Evolutionary conservation across 257 asterid genomes (phyloP).

Genomic region (Anisodus acutangulus): DNA sequence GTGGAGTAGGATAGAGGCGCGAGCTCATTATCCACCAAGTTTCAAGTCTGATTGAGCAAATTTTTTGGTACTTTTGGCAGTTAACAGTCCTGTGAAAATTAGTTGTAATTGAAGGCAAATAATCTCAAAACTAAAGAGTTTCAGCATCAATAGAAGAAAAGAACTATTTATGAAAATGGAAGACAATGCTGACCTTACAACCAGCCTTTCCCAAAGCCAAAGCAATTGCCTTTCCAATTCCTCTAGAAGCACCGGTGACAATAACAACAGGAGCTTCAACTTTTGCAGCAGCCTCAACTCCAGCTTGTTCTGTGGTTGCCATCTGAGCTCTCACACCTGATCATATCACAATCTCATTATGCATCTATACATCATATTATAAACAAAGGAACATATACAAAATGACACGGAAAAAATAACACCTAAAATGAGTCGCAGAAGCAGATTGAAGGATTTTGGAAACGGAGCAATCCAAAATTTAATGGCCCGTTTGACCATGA

Average conservation of each 20-base stretch:
- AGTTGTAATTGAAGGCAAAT: background rate
- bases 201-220: conserved; percentile 41
- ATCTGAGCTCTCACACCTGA: conserved; percentile 33
- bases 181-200: conserved; percentile 34
- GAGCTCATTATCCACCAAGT: background rate
- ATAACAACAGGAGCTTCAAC: conserved; percentile 37
- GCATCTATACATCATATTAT: background rate
- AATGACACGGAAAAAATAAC: background rate
- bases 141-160: background rate
- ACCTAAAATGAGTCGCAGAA: background rate
- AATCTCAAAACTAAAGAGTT: conserved; percentile 7
- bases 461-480: background rate
- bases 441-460: background rate
- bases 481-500: no score
- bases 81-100: background rate
- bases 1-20: background rate
- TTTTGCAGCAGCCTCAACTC: conserved; percentile 21
- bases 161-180: background rate
- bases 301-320: conserved; percentile 30
- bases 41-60: background rate
- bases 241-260: conserved; percentile 41
- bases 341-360: conserved; percentile 7
- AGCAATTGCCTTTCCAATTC: conserved; percentile 41
- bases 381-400: background rate
- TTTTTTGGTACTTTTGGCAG: background rate